phyloP scores from a whole-genome alignment of 371 early-diverging fungal genomes.

The Mucor velutinosus region DNA sequence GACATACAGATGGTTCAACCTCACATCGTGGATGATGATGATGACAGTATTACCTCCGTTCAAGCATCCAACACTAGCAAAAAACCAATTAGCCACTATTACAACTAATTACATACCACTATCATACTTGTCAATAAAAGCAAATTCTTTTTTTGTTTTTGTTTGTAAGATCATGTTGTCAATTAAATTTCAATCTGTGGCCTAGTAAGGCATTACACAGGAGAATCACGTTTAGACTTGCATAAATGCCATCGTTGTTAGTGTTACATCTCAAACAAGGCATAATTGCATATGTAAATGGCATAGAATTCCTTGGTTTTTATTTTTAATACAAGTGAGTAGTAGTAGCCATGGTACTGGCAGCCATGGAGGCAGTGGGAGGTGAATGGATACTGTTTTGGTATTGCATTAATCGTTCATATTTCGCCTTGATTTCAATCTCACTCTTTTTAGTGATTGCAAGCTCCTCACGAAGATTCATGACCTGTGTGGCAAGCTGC shows the following conservation, averaged over 20 bases:
- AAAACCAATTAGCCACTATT: constrained; percentile 15
- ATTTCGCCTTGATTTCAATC: constrained; percentile 1
- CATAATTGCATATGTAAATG: neutral
- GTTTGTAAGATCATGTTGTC: neutral
- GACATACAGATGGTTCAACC: constrained; percentile 15
- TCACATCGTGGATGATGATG: constrained; percentile 18
- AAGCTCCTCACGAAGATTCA: constrained; percentile 11
- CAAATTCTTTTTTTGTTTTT: neutral
- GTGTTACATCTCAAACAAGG: neutral
- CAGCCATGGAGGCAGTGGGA: neutral
- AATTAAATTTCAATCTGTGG: neutral
- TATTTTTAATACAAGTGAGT: neutral
- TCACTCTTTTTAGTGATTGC: constrained; percentile 9
- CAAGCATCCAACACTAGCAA: constrained; percentile 22
- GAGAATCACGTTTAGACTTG: neutral
- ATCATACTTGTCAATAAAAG: neutral
- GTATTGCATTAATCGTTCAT: constrained; percentile 7
- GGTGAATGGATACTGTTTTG: neutral
- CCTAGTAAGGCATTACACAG: neutral
- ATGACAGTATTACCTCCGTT: constrained; percentile 13
- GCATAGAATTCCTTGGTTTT: neutral
- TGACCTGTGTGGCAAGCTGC: constrained; percentile 24
- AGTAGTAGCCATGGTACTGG: too few relatives aligned
- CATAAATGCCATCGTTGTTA: neutral
- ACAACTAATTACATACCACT: neutral